Base-by-base conservation (phyloP, 371 early-diverging fungal species). In the Syncephalastrum monosporum region DNA sequence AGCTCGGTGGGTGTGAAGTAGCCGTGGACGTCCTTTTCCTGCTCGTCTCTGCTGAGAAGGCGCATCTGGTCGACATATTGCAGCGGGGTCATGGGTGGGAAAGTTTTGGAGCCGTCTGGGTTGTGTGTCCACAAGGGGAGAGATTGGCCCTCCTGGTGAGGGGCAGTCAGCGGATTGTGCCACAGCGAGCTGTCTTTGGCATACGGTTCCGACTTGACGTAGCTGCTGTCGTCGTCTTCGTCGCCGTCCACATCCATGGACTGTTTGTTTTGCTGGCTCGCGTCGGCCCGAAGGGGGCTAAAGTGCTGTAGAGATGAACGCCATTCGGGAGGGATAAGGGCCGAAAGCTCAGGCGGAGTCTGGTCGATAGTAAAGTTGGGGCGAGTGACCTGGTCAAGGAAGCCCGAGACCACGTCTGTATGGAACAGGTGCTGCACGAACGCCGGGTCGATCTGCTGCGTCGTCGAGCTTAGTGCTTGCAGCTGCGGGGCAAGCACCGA, bases 51-150 rank as follows among this genome's bases (percentile, higher is more conserved):
- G 38, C 16, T 43, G 7, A 14, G 21, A n/a, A 48, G 29, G 19
- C 75, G 69, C 59, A 75, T 61, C 29, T 63, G 51, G 1, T 53
- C 21, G 5, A 75, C 57, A 8, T 67, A 72, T 47, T 75, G 65
- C 23, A 75, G 43, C 33, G 75, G 68, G 4, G 69, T 66, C 75
- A 72, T 75, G 17, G 72, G 75, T 25, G 72, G 69, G 27, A 67
- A 62, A 19, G 64, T 41, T 8, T 65, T 72, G 24, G 48, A 46
- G 15, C 42, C 56, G 46, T 50, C 41, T 19, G 50, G 58, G 21
- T 47, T 51, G 41, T 33, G 14, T 7, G 58, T 58, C 29, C 29
- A 58, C 17, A n/a, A 24, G 15, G 51, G 42, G 13, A 24, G 7
- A 16, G 41, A 19, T 5, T 44, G 15, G 38, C 38, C 38, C 38